phyloP scores from a whole-genome alignment of 805 yeast species.

The Lipomyces starkeyi region DNA sequence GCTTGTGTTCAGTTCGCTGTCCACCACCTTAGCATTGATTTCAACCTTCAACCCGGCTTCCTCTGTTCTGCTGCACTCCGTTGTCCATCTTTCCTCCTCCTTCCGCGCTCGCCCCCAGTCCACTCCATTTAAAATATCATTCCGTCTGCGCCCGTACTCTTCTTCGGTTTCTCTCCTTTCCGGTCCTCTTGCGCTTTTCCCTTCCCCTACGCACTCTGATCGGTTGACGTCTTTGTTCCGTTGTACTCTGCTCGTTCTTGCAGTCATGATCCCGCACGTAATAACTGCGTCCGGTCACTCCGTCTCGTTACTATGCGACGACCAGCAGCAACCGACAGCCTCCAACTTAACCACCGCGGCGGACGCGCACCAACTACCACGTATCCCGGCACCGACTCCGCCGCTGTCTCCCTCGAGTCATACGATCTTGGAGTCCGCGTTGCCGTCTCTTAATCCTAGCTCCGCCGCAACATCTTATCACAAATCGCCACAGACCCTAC shows the following conservation, averaged over 20 bases:
- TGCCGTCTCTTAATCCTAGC: background rate
- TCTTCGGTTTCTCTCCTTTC: too few relatives aligned
- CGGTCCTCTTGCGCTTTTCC: too few relatives aligned
- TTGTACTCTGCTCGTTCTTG: too few relatives aligned
- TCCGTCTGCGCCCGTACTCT: background rate
- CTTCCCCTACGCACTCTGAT: too few relatives aligned
- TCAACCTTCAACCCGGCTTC: background rate
- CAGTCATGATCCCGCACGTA: constrained; percentile 32
- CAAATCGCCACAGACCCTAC: constrained; percentile 2
- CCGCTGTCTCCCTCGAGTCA: background rate
- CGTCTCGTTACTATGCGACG: constrained; percentile 35
- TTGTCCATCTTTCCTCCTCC: background rate
- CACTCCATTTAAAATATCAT: background rate
- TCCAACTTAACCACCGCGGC: too few relatives aligned
- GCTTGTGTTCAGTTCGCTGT: too few relatives aligned
- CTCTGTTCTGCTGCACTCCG: background rate
- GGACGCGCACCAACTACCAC: constrained; percentile 1
- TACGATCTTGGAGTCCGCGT: background rate
- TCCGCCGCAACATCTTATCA: background rate
- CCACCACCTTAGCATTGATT: too few relatives aligned
- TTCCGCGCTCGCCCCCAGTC: background rate
- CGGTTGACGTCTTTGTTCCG: too few relatives aligned
- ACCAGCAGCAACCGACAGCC: background rate
- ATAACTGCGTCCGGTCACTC: constrained; percentile 32
- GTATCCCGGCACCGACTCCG: background rate